A percentile compares a stretch with the other conserved stretches of the same genome.
These are phyloP conservation scores for Erythrobasidium yunnanense DNA, from an alignment of 768 basidiomycete species.

Conservation along the genomic window DNA sequence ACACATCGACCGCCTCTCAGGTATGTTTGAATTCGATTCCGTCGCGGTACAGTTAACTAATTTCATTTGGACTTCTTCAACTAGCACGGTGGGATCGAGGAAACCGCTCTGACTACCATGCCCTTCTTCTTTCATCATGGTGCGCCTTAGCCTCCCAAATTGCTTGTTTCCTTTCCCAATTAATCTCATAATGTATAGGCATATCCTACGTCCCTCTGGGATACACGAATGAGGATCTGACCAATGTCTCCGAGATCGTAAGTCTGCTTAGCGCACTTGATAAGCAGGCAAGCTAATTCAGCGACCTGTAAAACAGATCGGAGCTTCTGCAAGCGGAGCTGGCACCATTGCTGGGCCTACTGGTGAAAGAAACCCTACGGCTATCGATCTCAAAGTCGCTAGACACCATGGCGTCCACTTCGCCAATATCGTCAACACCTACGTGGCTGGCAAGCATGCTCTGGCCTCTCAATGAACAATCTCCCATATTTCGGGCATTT, in stretches of 20 bases:
- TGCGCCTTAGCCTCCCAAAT: no score
- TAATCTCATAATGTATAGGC: no score
- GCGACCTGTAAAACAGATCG: background rate
- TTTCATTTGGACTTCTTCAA: background rate
- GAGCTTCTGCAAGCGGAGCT: slow-evolving; percentile 13
- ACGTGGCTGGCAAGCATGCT: slow-evolving; percentile 24
- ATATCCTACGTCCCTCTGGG: slow-evolving; percentile 64
- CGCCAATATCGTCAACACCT: slow-evolving; percentile 9
- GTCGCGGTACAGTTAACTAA: no score
- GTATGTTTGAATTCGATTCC: background rate
- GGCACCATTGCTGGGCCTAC: slow-evolving; percentile 39
- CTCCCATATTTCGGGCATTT: background rate
- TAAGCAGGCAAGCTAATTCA: background rate
- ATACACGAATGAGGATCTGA: slow-evolving; percentile 43
- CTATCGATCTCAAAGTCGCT: slow-evolving; percentile 24
- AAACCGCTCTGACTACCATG: slow-evolving; percentile 46
- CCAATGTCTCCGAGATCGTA: slow-evolving; percentile 25
- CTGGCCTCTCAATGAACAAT: background rate
- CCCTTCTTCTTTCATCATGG: slow-evolving; percentile 59
- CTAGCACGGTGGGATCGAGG: slow-evolving; percentile 60
- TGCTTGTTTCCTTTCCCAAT: no score
- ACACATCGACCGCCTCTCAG: slow-evolving; percentile 57
- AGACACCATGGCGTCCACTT: slow-evolving; percentile 28
- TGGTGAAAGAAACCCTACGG: slow-evolving; percentile 31
- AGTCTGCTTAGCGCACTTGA: slow-evolving; percentile 27